Evolutionary conservation across 345 rosid genomes (phyloP).

Genomic region (Psidium guajava): DNA sequence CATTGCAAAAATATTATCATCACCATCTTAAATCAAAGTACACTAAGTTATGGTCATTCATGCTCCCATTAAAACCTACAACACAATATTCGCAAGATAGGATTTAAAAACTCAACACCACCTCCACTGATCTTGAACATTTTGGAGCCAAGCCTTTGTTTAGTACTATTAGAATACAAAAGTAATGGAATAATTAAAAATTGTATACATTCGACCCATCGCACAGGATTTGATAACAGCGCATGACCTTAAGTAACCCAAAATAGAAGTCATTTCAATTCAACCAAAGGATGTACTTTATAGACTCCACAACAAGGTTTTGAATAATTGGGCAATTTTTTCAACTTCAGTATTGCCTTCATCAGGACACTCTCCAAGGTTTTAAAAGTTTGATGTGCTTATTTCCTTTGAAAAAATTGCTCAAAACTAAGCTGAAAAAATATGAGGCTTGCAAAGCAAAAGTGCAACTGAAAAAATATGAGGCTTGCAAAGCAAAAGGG

Average conservation of each 20-base stretch:
- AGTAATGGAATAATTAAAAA: not conserved
- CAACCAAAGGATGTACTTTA: not conserved
- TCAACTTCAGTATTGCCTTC: not conserved
- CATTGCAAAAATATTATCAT: not conserved
- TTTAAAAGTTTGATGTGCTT: not conserved
- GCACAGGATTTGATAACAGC: not conserved
- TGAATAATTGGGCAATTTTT: not conserved
- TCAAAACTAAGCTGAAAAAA: not conserved
- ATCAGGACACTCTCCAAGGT: not conserved
- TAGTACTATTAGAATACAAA: not conserved
- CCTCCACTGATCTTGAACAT: not conserved
- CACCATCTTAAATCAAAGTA: not conserved
- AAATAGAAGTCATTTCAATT: not conserved
- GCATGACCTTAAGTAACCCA: not conserved
- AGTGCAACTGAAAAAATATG: not conserved
- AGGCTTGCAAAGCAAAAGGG: not conserved
- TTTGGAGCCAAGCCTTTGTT: not conserved
- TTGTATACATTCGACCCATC: not conserved
- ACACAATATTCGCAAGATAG: not conserved
- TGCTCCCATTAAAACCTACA: not conserved
- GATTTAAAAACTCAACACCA: not conserved
- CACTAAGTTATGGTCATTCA: not conserved
- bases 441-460: not conserved
- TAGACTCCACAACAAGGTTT: not conserved
- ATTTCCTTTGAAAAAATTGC: not conserved